Conservation (phyloP, 1,139 yeast species). For the Hyphopichia wangnamkhiaoensis region DNA sequence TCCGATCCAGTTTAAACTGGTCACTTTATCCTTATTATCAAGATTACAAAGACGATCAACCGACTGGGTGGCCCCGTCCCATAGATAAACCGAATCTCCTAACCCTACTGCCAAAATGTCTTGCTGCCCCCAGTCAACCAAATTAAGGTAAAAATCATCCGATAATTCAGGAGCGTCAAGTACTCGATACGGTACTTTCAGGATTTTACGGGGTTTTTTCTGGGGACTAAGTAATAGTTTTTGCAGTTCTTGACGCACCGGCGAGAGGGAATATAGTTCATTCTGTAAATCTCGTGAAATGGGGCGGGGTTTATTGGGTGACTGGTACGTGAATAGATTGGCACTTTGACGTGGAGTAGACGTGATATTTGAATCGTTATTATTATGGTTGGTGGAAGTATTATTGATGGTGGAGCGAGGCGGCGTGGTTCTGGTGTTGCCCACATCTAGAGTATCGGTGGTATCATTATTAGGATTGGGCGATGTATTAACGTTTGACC, state of each 20-base stretch:
- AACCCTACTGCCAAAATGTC: slow-evolving; percentile 89
- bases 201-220: slow-evolving; percentile 72
- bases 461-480: slow-evolving; percentile 4
- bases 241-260: slow-evolving; percentile 88
- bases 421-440: slow-evolving; percentile 19
- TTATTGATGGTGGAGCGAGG: slow-evolving; percentile 19
- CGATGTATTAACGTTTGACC: slow-evolving; percentile 1
- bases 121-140: slow-evolving; percentile 95
- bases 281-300: slow-evolving; percentile 63
- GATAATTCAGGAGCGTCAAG: slow-evolving; percentile 95
- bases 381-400: slow-evolving; percentile 3
- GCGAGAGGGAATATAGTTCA: slow-evolving; percentile 78
- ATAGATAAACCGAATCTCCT: slow-evolving; percentile 82
- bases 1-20: slow-evolving; percentile 91
- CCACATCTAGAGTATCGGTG: not conserved
- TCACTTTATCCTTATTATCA: slow-evolving; percentile 59
- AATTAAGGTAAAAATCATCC: slow-evolving; percentile 88
- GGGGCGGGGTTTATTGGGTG: slow-evolving; percentile 65
- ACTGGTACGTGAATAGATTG: slow-evolving; percentile 69
- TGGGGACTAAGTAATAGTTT: slow-evolving; percentile 77
- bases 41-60: slow-evolving; percentile 81
- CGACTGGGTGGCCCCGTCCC: slow-evolving; percentile 87
- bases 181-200: slow-evolving; percentile 89
- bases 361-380: slow-evolving; percentile 26
- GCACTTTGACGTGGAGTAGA: slow-evolving; percentile 58